Percentiles rank a stretch among this genome's conserved stretches.
These are phyloP conservation scores for Claviceps fusiformis DNA, from an alignment of 2,329 filamentous ascomycete species.

Conservation along the genomic window DNA sequence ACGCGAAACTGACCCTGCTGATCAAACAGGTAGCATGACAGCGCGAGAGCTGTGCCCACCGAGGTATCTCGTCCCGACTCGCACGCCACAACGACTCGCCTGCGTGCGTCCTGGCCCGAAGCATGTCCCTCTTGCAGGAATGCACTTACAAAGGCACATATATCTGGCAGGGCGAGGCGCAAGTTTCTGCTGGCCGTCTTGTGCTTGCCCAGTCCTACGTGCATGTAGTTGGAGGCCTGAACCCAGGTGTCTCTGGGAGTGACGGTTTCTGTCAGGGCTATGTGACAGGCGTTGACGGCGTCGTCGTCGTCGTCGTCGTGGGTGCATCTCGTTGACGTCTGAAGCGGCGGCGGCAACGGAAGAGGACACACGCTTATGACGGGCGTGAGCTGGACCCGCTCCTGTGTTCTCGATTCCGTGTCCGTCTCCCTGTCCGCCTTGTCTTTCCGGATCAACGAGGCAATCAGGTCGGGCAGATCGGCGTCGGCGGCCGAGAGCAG, in stretches of 20 bases:
- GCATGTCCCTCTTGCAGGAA: conserved; percentile 17
- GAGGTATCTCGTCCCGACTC: conserved; percentile 69
- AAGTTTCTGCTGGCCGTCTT: conserved; percentile 77
- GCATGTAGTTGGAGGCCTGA: conserved; percentile 24
- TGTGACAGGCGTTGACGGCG: conserved; percentile 19
- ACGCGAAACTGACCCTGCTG: conserved; percentile 38
- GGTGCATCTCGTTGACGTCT: not conserved
- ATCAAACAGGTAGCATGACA: conserved; percentile 61
- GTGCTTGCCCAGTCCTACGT: conserved; percentile 53
- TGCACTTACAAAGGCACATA: conserved; percentile 40
- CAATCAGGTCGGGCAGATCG: conserved; percentile 41
- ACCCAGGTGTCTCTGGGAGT: conserved; percentile 31
- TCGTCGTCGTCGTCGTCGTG: not conserved
- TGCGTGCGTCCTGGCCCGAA: not conserved
- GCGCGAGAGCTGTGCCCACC: conserved; percentile 60
- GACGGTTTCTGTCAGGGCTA: conserved; percentile 28
- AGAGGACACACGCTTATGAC: conserved; percentile 24
- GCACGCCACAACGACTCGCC: conserved; percentile 49
- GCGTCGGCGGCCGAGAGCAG: conserved; percentile 54
- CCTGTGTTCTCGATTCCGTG: not conserved
- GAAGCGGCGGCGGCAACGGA: conserved; percentile 10
- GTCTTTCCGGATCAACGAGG: conserved; percentile 16
- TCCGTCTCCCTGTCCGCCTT: not conserved
- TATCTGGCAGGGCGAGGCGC: conserved; percentile 52
- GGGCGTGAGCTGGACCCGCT: conserved; percentile 18